Evolutionary conservation across 2,329 filamentous ascomycete genomes (phyloP).

Genomic region (Penicillium sp.): DNA sequence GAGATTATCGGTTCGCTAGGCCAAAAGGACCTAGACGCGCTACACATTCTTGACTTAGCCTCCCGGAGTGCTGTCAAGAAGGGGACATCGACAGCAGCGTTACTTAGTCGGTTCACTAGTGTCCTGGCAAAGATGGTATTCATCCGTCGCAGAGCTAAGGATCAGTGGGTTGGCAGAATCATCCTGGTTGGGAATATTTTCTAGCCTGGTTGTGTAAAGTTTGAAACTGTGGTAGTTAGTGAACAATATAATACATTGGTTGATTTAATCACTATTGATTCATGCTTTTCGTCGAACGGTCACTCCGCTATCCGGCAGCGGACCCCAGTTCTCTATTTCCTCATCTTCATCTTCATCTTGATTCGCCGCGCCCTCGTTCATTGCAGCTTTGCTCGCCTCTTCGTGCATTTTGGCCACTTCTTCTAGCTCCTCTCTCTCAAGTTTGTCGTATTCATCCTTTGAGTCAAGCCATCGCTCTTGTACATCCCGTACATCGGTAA

Average conservation of each 20-base stretch:
- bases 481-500: conserved; percentile 79
- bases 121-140: too few species aligned
- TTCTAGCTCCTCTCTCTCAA: conserved; percentile 69
- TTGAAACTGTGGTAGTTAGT: conserved; percentile 18
- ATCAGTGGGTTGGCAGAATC: too few species aligned
- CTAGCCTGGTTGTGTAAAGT: neutral
- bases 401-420: conserved; percentile 60
- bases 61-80: too few species aligned
- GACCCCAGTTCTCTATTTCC: conserved; percentile 29
- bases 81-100: too few species aligned
- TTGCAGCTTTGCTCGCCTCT: conserved; percentile 26
- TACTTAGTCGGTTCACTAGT: too few species aligned
- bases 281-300: conserved; percentile 61
- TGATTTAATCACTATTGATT: neutral
- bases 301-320: conserved; percentile 59
- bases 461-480: conserved; percentile 94
- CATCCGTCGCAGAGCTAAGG: too few species aligned
- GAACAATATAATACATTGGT: conserved; percentile 20
- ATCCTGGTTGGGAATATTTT: too few species aligned
- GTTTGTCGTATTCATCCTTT: conserved; percentile 78
- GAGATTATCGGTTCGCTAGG: too few species aligned
- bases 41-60: too few species aligned
- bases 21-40: too few species aligned
- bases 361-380: conserved; percentile 14
- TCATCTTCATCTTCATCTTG: conserved; percentile 36